These are phyloP conservation scores for Zygnema circumcarinatum DNA, from an alignment of 139 green algal species.

Conservation along the genomic window DNA sequence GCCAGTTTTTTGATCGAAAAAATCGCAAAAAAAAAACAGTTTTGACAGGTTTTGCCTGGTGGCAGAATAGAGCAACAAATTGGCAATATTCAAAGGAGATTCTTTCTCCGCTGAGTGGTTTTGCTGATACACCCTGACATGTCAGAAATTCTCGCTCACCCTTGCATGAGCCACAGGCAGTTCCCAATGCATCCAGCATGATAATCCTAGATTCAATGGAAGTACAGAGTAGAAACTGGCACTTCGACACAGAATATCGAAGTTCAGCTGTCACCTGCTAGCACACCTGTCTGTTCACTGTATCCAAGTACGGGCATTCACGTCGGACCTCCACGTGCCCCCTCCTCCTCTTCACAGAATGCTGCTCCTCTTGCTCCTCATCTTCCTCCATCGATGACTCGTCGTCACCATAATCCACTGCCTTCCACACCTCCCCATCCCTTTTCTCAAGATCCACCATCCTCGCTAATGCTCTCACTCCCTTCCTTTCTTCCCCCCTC, in stretches of 20 bases:
- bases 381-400: constrained; percentile 32
- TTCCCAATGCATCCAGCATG: too few relatives aligned
- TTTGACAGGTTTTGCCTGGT: not conserved
- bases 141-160: too few relatives aligned
- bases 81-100: too few relatives aligned
- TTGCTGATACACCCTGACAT: too few relatives aligned
- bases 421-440: constrained; percentile 17
- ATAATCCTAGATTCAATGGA: too few relatives aligned
- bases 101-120: too few relatives aligned
- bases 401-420: not conserved
- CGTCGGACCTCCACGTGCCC: constrained; percentile 47
- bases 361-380: constrained; percentile 22
- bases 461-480: not conserved
- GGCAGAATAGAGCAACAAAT: not conserved
- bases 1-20: not conserved
- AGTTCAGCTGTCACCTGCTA: too few relatives aligned
- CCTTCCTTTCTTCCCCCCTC: too few relatives aligned
- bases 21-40: not conserved
- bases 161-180: too few relatives aligned
- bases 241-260: too few relatives aligned
- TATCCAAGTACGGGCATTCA: constrained; percentile 96
- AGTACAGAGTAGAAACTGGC: too few relatives aligned
- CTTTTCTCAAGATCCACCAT: constrained; percentile 19
- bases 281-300: constrained; percentile 72
- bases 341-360: not conserved